Conservation (phyloP, 1,139 yeast genomes). For the Zygosaccharomyces sapae region DNA sequence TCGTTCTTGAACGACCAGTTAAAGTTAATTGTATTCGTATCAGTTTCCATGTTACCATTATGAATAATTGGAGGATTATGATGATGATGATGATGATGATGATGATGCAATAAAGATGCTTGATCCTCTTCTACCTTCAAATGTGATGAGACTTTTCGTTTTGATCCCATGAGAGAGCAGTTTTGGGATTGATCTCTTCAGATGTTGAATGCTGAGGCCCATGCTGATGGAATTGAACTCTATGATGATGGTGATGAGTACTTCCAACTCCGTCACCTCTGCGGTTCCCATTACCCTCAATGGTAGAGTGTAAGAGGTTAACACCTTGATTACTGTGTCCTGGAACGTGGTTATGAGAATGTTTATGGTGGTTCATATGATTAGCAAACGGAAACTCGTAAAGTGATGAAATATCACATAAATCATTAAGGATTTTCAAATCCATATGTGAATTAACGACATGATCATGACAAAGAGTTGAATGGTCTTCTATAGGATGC, state of each 20-base stretch:
- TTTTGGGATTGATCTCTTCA: not conserved
- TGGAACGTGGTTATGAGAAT: conserved; percentile 10
- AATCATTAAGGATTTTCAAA: conserved; percentile 30
- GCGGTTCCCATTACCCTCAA: conserved; percentile 8
- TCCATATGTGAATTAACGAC: conserved; percentile 27
- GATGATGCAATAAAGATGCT: conserved; percentile 3
- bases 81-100: not conserved
- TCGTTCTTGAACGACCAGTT: conserved; percentile 39
- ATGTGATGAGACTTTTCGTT: not conserved
- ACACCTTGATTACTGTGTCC: conserved; percentile 12
- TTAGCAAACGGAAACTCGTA: conserved; percentile 34
- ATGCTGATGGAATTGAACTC: conserved; percentile 37
- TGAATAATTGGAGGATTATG: not conserved
- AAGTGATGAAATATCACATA: conserved; percentile 33
- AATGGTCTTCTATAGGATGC: not conserved
- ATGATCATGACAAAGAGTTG: conserved; percentile 21
- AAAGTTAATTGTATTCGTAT: conserved; percentile 34
- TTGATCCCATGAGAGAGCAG: not conserved
- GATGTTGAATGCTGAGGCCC: not conserved
- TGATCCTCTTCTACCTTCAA: conserved; percentile 2
- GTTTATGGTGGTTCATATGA: conserved; percentile 28
- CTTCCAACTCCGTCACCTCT: conserved; percentile 1
- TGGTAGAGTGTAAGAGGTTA: conserved; percentile 10
- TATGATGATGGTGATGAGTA: conserved; percentile 39
- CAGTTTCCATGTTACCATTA: conserved; percentile 1